Base-by-base conservation (phyloP, 2,329 filamentous ascomycete species). In the Pestalotiopsis fici region DNA sequence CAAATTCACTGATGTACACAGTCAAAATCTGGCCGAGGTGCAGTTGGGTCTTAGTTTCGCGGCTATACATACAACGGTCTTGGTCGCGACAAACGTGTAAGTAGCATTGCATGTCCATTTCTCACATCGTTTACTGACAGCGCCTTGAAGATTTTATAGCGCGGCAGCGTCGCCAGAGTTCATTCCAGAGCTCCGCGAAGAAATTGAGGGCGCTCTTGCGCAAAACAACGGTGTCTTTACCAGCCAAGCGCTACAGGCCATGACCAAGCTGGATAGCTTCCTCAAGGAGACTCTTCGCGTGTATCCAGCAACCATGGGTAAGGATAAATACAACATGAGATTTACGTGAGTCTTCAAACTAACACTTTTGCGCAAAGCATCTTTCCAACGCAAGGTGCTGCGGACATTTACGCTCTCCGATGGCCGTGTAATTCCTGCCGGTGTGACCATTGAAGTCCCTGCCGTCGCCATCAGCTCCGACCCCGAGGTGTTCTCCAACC, bases 371-470 rank as follows among this genome's bases (percentile, higher is more conserved):
- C 31, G 43, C 43, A 43, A 37, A 74, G 77, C 74, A 0, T 78
- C 82, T 2, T 85, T 86, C 73, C 67, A 69, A 23, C 83, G 84
- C 66, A 83, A 81, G 66, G 83, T 84, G 9, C 71, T 82, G 5
- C 77, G 81, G 69, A 75, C 80, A 5, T 79, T 87, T 70, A 81
- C 78, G 0, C 81, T 86, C 1, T 85, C 83, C 54, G 84, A 83
- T 69, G 85, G 85, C 4, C 81, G 85, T 67, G 76, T 78, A 25
- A 76, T 83, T 23, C 81, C 81, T 0, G 75, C 75, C 2, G 80
- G 80, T 23, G 75, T 77, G 3, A 73, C 75, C 3, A 77, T 83
- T 60, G 79, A 83, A 69, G 70, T 80, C 0, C 75, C 81, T 0
- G 57, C 72, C 5, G 68, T 73, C 12, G 75, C 72, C 31, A 67